These are phyloP conservation scores for Trametes cinnabarina DNA, from an alignment of 768 basidiomycete genomes.

Conservation along the genomic window DNA sequence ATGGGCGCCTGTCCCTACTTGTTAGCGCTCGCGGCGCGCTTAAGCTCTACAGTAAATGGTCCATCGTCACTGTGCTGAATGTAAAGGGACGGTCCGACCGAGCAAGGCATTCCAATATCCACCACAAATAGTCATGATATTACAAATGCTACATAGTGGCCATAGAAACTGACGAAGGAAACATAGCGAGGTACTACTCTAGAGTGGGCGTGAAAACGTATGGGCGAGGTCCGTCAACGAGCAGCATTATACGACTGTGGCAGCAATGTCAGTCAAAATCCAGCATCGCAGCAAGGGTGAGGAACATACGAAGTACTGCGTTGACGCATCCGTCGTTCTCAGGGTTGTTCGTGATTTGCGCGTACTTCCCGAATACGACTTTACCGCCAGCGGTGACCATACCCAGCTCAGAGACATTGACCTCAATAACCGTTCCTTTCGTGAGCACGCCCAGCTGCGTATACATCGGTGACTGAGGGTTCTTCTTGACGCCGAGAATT, in stretches of 20 bases:
- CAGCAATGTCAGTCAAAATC: not conserved
- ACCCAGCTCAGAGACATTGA: slow-evolving; percentile 97
- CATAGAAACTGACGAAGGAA: slow-evolving; percentile 5
- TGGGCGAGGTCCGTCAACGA: not conserved
- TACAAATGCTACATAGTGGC: slow-evolving; percentile 17
- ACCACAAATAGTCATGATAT: slow-evolving; percentile 8
- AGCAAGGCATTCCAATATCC: not conserved
- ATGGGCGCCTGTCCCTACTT: too few relatives aligned
- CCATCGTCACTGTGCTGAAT: too few relatives aligned
- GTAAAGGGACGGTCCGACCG: too few relatives aligned
- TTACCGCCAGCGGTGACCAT: slow-evolving; percentile 98
- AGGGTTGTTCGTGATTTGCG: slow-evolving; percentile 91
- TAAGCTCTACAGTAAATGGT: too few relatives aligned
- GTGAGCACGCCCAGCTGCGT: slow-evolving; percentile 96
- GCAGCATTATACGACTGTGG: slow-evolving; percentile 19
- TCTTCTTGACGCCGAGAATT: slow-evolving; percentile 98
- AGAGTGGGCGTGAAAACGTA: slow-evolving; percentile 4
- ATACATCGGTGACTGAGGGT: slow-evolving; percentile 98
- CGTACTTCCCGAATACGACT: slow-evolving; percentile 90
- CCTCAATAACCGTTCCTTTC: slow-evolving; percentile 97
- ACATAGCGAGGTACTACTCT: slow-evolving; percentile 1
- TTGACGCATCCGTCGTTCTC: slow-evolving; percentile 98
- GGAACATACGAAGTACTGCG: slow-evolving; percentile 78
- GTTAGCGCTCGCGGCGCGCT: too few relatives aligned
- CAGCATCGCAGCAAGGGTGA: not conserved